These are phyloP conservation scores for Dictyostelium capitatum DNA, from an alignment of 78 protist species.

Conservation along the genomic window DNA sequence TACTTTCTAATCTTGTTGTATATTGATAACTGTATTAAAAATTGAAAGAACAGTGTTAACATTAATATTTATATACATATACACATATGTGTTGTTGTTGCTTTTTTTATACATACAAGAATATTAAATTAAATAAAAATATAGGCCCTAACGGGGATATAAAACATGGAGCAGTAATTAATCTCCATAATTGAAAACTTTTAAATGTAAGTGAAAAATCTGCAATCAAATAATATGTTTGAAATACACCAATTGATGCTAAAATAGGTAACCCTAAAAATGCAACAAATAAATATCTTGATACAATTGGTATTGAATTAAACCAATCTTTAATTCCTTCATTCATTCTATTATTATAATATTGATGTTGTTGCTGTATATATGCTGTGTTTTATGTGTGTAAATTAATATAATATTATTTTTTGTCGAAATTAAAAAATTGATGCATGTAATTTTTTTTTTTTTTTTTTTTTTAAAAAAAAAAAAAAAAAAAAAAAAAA, in stretches of 20 bases:
- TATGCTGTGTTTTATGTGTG: too few relatives aligned
- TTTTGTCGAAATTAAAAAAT: too few relatives aligned
- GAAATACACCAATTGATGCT: background rate
- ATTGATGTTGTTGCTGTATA: too few relatives aligned
- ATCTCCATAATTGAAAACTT: constrained; percentile 57
- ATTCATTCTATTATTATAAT: background rate
- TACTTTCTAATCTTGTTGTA: constrained; percentile 31
- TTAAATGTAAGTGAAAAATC: background rate
- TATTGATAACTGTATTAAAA: constrained; percentile 30
- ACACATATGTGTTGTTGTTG: too few relatives aligned
- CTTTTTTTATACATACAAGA: constrained; percentile 20
- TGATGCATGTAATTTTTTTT: too few relatives aligned
- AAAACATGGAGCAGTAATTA: background rate
- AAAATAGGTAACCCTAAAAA: background rate
- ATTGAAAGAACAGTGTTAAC: too few relatives aligned
- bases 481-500: too few relatives aligned
- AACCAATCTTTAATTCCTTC: constrained; percentile 60
- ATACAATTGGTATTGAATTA: constrained; percentile 18
- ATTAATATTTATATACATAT: too few relatives aligned
- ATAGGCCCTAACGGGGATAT: constrained; percentile 8
- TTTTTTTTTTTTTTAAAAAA: too few relatives aligned
- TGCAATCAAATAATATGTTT: background rate
- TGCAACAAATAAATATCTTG: constrained; percentile 24
- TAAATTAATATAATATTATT: too few relatives aligned
- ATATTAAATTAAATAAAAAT: constrained; percentile 23